Base-by-base conservation (phyloP, 2,329 filamentous ascomycete genomes). In the Herpotrichia juniperi region DNA sequence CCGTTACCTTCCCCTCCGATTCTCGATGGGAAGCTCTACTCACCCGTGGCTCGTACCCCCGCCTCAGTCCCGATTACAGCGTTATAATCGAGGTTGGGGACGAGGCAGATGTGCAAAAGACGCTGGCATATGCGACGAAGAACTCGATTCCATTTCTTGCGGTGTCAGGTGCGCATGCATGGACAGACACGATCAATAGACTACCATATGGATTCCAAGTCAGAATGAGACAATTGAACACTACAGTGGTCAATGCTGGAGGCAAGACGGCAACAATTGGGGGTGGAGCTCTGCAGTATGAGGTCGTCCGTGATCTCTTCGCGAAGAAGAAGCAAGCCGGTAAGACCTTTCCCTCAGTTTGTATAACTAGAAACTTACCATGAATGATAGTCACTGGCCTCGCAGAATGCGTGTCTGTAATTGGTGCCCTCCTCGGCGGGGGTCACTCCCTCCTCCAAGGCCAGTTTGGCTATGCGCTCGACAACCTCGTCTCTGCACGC, bases 371-470 rank as follows among this genome's bases (percentile, higher is more conserved):
- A 7, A 17, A 2, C 24, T 45, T 3, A 17, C 21, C 34, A 39
- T 32, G n/a, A 43, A 5, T 30, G n/a, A 24, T 30, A 66, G 61
- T 61, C 2, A 60, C 59, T 1, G 61, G 61, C 1, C 57, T 64
- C 9, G 50, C 19, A 4, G 52, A 58, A 48, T 68, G 63, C 30
- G 58, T 61, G 1, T 84, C 84, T 3, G 79, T 87, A 4, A 82
- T 82, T 1, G 84, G 82, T 0, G 73, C 86, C 4, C 79, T 80
- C 0, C 71, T 86, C 1, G 82, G 82, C 0, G 83, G 83, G 24
- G 84, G 83, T 1, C 82, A 82, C 57, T 82, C 84, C 2, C 76
- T 79, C 62, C 69, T 86, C 16, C 78, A 77, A 30, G 78, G 79
- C 1, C 67, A 73, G 24, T 68, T 82, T 42, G 64, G 64, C 4